Percentiles rank a stretch among this genome's conserved stretches.
phyloP scores from a whole-genome alignment of 2,329 filamentous ascomycete genomes.

The Byssoonygena ceratinophila region DNA sequence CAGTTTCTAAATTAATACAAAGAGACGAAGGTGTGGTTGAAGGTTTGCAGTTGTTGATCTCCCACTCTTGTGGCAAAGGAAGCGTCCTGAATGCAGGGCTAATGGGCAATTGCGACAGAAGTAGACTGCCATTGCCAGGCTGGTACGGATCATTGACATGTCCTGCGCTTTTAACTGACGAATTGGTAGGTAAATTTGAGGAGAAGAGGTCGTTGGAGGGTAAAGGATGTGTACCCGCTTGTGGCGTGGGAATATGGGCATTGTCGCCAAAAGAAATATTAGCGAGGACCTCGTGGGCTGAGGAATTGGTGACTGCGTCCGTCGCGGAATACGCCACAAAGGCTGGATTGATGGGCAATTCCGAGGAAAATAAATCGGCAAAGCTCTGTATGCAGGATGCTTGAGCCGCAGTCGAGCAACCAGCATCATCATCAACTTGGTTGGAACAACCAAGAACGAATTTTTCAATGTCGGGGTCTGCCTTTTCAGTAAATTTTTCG shows the following conservation, averaged over 20 bases:
- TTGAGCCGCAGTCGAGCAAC: background rate
- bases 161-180: background rate
- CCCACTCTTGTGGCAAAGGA: background rate
- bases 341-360: constrained; percentile 12
- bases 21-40: background rate
- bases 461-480: constrained; percentile 16
- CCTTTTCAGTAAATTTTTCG: constrained; percentile 9
- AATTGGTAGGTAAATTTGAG: constrained; percentile 12
- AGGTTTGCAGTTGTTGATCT: background rate
- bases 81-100: constrained; percentile 21
- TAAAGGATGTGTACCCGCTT: background rate
- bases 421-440: background rate
- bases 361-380: constrained; percentile 8
- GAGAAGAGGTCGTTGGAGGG: background rate
- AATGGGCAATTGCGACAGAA: constrained; percentile 26
- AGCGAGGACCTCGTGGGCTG: background rate
- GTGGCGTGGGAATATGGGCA: background rate
- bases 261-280: background rate
- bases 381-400: background rate
- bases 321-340: background rate
- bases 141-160: background rate
- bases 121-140: constrained; percentile 15
- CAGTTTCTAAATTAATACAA: constrained; percentile 10
- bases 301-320: background rate
- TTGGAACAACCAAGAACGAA: constrained; percentile 6